phyloP scores from a whole-genome alignment of 495 filamentous ascomycete genomes.

The Penicillium coffeae region DNA sequence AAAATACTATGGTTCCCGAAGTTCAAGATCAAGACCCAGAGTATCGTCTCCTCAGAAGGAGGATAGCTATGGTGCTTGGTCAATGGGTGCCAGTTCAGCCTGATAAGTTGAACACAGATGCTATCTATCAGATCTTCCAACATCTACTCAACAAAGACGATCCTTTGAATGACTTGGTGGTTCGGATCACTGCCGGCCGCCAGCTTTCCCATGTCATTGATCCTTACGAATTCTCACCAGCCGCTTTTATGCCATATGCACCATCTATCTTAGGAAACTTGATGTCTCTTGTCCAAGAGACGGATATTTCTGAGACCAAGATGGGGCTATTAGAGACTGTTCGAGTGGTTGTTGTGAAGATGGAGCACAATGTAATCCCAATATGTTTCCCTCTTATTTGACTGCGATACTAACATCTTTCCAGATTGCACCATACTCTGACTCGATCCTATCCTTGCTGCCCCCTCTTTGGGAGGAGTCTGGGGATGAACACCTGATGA shows the following conservation, averaged over 20 bases:
- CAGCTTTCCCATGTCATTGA: conserved; percentile 76
- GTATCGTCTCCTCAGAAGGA: conserved; percentile 81
- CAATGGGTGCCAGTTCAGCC: conserved; percentile 83
- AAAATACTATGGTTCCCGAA: conserved; percentile 69
- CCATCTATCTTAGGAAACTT: conserved; percentile 62
- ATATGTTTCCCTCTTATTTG: not conserved
- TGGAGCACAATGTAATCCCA: conserved; percentile 65
- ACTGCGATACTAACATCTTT: conserved; percentile 8
- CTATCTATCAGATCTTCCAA: conserved; percentile 87
- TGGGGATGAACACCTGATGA: conserved; percentile 80
- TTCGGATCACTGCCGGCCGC: conserved; percentile 83
- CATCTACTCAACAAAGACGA: conserved; percentile 78
- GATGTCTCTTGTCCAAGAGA: conserved; percentile 72
- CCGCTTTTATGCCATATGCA: conserved; percentile 70
- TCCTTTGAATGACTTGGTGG: conserved; percentile 80
- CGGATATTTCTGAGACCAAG: conserved; percentile 81
- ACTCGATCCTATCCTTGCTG: conserved; percentile 74
- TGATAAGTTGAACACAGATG: conserved; percentile 54
- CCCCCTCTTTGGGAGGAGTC: conserved; percentile 80
- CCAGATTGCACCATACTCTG: conserved; percentile 66
- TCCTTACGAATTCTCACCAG: conserved; percentile 72
- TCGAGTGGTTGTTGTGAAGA: conserved; percentile 68
- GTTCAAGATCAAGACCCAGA: conserved; percentile 70
- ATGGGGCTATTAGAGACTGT: conserved; percentile 83
- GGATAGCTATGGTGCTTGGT: conserved; percentile 81